Evolutionary conservation across 441 rosid species (phyloP), one percentile per base, ranked within the genome.

Genomic region (Syzygium syzygioides): DNA sequence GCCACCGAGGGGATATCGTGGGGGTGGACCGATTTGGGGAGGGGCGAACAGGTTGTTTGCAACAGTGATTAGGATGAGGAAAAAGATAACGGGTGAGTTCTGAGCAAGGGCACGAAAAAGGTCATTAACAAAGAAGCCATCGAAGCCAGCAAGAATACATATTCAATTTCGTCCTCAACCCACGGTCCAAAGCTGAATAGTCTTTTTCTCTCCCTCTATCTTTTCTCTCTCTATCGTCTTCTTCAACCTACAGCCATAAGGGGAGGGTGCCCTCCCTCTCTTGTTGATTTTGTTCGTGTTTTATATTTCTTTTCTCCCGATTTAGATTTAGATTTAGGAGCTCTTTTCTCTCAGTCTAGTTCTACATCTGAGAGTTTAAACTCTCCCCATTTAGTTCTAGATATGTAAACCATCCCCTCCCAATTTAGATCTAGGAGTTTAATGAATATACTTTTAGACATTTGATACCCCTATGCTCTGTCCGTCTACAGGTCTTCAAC

Each of bases 11-110:
- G 15, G 28, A 53, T 84, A 4, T 66, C 86, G 25, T 28, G 64
- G 25, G 79, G 26, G 23, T 89, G 59, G 91, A 89, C 9, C 71
- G 53, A 14, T 66, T 85, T 34, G 79, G 66, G 54, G 76, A 56
- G 17, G 87, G 87, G 30, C 32, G 87, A 32, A 12, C 41, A 7
- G 79, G 55, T 4, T 53, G 85, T 85, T 87, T 20, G 11, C 53
- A 9, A 68, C 59, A 30, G 86, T 85, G 85, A 57, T 89, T 71
- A 10, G 86, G 85, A 86, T 28, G 28, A 86, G n/a, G 41, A 5
- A 56, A 32, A 79, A 86, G 30, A 87, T 89, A 15, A 59, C 26
- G 87, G 87, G 87, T 37, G 76, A 55, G 9, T 34, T 87, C 37
- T 87, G 79, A 87, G 66, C 20, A 2, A 28, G 80, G 23, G 32